These are phyloP conservation scores for Postia placenta DNA, from an alignment of 768 basidiomycete species.

Conservation along the genomic window DNA sequence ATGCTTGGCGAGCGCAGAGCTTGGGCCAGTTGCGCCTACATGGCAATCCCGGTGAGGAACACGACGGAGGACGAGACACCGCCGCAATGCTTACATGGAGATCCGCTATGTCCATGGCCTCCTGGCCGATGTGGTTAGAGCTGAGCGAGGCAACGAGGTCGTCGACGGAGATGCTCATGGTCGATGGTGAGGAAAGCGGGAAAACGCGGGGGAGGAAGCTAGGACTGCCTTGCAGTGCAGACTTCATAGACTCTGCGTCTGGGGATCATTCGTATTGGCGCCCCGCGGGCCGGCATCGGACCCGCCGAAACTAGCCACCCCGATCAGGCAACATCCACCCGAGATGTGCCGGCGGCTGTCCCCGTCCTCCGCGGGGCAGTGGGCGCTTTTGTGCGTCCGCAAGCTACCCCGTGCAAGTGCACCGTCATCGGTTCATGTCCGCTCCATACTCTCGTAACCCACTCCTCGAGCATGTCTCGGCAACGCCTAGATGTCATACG, in stretches of 20 bases:
- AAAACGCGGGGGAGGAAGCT: constrained; percentile 1
- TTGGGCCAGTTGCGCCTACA: constrained; percentile 41
- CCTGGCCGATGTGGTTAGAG: constrained; percentile 45
- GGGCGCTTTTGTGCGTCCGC: too few species aligned
- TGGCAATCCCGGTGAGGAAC: background rate
- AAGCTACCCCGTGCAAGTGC: background rate
- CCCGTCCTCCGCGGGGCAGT: background rate
- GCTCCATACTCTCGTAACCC: background rate
- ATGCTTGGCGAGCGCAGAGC: constrained; percentile 26
- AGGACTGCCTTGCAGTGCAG: background rate
- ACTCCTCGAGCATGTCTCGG: background rate
- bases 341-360: background rate
- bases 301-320: background rate
- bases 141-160: constrained; percentile 45
- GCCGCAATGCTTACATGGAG: constrained; percentile 35
- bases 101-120: constrained; percentile 43
- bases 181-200: background rate
- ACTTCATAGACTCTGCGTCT: background rate
- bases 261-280: background rate
- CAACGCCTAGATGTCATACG: background rate
- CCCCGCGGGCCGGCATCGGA: constrained; percentile 3
- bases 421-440: constrained; percentile 1
- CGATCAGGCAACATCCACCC: background rate
- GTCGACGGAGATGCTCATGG: constrained; percentile 43
- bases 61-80: background rate